These are phyloP conservation scores for Spirogloea muscicola DNA, from an alignment of 139 green algal genomes.

Conservation along the genomic window DNA sequence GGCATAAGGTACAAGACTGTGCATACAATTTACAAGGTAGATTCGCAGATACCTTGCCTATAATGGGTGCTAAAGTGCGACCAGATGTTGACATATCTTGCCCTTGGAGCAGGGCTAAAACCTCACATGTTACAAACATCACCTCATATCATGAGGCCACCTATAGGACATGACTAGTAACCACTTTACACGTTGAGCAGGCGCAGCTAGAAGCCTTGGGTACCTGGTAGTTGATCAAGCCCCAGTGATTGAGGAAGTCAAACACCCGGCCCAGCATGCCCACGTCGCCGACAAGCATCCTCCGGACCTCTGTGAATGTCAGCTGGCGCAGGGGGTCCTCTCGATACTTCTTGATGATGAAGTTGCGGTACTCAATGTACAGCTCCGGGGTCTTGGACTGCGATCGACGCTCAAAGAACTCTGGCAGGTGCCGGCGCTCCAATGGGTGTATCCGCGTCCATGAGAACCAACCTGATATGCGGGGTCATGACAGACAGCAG, in stretches of 20 bases:
- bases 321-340: constrained; percentile 54
- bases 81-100: too few species aligned
- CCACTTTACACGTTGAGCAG: too few species aligned
- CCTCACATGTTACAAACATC: too few species aligned
- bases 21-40: too few species aligned
- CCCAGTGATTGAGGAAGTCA: constrained; percentile 75
- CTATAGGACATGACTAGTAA: too few species aligned
- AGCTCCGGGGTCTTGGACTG: constrained; percentile 43
- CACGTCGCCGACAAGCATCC: constrained; percentile 60
- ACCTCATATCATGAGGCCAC: too few species aligned
- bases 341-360: constrained; percentile 70
- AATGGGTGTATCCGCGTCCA: constrained; percentile 62
- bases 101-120: too few species aligned
- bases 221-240: constrained; percentile 85
- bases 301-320: constrained; percentile 62
- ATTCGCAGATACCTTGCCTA: too few species aligned
- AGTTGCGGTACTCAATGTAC: constrained; percentile 67
- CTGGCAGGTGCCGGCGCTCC: constrained; percentile 59
- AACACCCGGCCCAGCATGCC: constrained; percentile 63
- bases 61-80: too few species aligned
- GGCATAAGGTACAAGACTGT: too few species aligned
- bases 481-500: too few species aligned
- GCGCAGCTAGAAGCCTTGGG: too few species aligned
- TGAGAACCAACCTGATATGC: constrained; percentile 68
- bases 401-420: constrained; percentile 62